Conservation (phyloP, 2,329 filamentous ascomycete genomes). For the Botrytis hyacinthi region DNA sequence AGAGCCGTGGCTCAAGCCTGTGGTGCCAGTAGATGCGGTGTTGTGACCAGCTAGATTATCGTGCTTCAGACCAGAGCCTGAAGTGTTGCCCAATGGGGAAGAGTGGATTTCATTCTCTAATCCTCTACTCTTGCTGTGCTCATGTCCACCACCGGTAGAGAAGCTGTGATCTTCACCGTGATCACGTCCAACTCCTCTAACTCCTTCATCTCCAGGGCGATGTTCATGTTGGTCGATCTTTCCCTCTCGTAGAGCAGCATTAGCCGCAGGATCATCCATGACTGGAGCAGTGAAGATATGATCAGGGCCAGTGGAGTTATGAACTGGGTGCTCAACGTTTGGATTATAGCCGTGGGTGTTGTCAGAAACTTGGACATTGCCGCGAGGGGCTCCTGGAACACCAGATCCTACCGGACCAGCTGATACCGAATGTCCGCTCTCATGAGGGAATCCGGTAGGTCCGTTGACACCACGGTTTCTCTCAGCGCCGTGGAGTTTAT, state of each 20-base stretch:
- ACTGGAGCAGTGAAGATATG: slow-evolving; percentile 16
- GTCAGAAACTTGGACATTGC: slow-evolving; percentile 9
- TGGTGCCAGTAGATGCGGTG: background rate
- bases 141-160: background rate
- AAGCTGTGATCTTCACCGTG: background rate
- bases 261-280: slow-evolving; percentile 9
- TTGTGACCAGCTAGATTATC: background rate
- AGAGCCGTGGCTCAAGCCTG: background rate
- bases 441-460: slow-evolving; percentile 15
- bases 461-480: slow-evolving; percentile 26
- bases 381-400: slow-evolving; percentile 14
- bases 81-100: slow-evolving; percentile 10
- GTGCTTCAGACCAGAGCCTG: background rate
- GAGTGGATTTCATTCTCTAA: slow-evolving; percentile 2
- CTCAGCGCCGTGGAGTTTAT: slow-evolving; percentile 26
- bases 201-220: background rate
- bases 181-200: slow-evolving; percentile 5
- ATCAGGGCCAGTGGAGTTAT: slow-evolving; percentile 14
- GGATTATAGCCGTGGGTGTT: background rate
- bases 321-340: background rate
- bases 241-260: background rate
- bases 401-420: slow-evolving; percentile 7
- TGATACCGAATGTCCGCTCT: background rate
- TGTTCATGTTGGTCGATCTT: slow-evolving; percentile 11
- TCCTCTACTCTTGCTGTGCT: slow-evolving; percentile 7